These are phyloP conservation scores for Epithemia pelagica DNA, from an alignment of 108 stramenopile genomes.

Conservation along the genomic window DNA sequence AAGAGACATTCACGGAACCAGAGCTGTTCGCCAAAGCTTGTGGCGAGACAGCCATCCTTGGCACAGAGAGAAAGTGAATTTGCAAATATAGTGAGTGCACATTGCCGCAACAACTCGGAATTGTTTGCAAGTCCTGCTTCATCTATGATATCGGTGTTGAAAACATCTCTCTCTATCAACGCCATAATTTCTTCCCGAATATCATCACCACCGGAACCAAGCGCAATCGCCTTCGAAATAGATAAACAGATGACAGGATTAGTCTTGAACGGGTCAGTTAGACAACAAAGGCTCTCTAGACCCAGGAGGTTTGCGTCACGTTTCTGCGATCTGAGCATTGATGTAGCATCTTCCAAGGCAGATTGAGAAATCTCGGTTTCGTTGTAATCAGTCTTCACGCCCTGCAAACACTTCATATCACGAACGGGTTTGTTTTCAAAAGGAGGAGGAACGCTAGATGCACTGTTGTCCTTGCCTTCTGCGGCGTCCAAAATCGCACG, in stretches of 20 bases:
- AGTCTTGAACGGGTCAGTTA: slow-evolving; percentile 59
- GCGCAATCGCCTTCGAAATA: slow-evolving; percentile 45
- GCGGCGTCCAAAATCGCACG: slow-evolving; percentile 61
- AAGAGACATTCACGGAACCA: slow-evolving; percentile 61
- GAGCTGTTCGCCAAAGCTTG: slow-evolving; percentile 21
- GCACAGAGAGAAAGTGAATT: slow-evolving; percentile 40
- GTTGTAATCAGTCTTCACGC: slow-evolving; percentile 15
- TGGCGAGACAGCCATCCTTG: slow-evolving; percentile 28
- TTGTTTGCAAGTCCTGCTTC: too few species aligned
- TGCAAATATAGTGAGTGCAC: slow-evolving; percentile 39
- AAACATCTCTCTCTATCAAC: slow-evolving; percentile 30
- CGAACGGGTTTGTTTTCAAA: slow-evolving; percentile 24
- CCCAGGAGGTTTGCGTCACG: slow-evolving; percentile 53
- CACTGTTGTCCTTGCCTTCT: slow-evolving; percentile 30
- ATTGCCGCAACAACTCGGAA: slow-evolving; percentile 36
- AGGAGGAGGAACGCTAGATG: slow-evolving; percentile 13
- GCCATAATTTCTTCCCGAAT: slow-evolving; percentile 29
- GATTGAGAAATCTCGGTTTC: too few species aligned
- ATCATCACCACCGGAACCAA: slow-evolving; percentile 22
- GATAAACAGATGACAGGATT: slow-evolving; percentile 27
- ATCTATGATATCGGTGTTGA: slow-evolving; percentile 18
- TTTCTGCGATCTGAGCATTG: slow-evolving; percentile 38
- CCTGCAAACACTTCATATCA: slow-evolving; percentile 46
- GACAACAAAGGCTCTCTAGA: slow-evolving; percentile 49
- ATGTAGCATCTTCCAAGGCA: slow-evolving; percentile 30